Evolutionary conservation across 2,329 filamentous ascomycete genomes (phyloP), one percentile per base, ranked within the genome.

Genomic region (Basipetospora chlamydospora): DNA sequence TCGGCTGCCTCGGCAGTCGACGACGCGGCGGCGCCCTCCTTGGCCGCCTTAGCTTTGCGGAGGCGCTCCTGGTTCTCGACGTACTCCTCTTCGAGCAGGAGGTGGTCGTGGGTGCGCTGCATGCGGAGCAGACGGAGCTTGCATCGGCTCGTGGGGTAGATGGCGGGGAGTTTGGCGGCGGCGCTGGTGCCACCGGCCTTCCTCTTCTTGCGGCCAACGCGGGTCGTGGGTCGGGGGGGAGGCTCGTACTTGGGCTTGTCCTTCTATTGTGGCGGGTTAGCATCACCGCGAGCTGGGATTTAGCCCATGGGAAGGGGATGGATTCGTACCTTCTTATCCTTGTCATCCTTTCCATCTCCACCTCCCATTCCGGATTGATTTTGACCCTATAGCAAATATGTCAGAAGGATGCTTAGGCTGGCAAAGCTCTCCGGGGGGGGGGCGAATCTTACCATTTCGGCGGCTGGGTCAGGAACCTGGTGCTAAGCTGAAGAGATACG

Each of bases 211-310:
- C 88, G 84, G 42, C 90, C 90, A 57, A 98, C 80, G 57, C 90
- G 84, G 47, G 90, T 96, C 43, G 90, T 98, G 44, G 90, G 90
- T 53, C 88, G 80, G 60, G 90, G 90, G 48, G 90, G 90, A 46
- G 90, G 90, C 63, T 98, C 90, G 70, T 98, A 98, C 81, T 94
- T 96, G 56, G 90, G 90, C 79, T 98, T 98, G 44, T 98, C 88
- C 73, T 98, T 96, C 88, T 94, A 52, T 11, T 49, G 42, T 11
- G 28, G 12, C 23, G 33, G 18, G 31, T 28, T 16, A 45, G 31
- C 9, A 8, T n/a, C n/a, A n/a, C n/a, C n/a, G n/a, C n/a, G n/a
- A n/a, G n/a, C n/a, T n/a, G n/a, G n/a, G n/a, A n/a, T n/a, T n/a
- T n/a, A n/a, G n/a, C n/a, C n/a, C n/a, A n/a, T n/a, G n/a, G n/a